Percentiles rank a stretch among this genome's conserved stretches.
These are phyloP conservation scores for Centaurea solstitialis DNA, from an alignment of 129 eudicot species.

Conservation along the genomic window DNA sequence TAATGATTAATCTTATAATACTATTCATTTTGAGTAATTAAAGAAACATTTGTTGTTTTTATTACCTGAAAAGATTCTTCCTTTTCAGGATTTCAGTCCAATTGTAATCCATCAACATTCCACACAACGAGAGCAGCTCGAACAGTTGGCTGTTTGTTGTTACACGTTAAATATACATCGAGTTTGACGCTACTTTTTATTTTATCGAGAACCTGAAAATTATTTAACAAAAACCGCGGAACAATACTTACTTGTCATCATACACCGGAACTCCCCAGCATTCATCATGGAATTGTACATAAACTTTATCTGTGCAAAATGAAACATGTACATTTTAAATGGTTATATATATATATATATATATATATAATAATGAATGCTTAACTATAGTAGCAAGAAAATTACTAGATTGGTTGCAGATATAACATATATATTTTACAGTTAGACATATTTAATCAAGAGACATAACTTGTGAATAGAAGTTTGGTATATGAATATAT, in stretches of 20 bases:
- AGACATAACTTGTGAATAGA: conserved; percentile 20
- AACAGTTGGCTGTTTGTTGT: conserved; percentile 68
- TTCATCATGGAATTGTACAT: conserved; percentile 94
- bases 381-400: background rate
- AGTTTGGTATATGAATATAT: conserved; percentile 39
- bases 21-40: background rate
- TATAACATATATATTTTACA: conserved; percentile 9
- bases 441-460: conserved; percentile 17
- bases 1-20: background rate
- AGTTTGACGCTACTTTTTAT: background rate
- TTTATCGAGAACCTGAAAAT: background rate
- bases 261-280: conserved; percentile 99
- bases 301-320: conserved; percentile 65
- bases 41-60: background rate
- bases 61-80: conserved; percentile 72
- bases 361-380: too few species aligned
- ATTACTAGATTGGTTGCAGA: conserved; percentile 17
- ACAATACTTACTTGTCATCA: conserved; percentile 85
- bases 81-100: conserved; percentile 96
- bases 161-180: background rate
- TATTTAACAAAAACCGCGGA: background rate
- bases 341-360: too few species aligned
- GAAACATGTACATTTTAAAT: background rate
- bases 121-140: conserved; percentile 89
- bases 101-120: conserved; percentile 95